These are phyloP conservation scores for Nakazawaea ishiwadae DNA, from an alignment of 805 yeast genomes.

Conservation along the genomic window DNA sequence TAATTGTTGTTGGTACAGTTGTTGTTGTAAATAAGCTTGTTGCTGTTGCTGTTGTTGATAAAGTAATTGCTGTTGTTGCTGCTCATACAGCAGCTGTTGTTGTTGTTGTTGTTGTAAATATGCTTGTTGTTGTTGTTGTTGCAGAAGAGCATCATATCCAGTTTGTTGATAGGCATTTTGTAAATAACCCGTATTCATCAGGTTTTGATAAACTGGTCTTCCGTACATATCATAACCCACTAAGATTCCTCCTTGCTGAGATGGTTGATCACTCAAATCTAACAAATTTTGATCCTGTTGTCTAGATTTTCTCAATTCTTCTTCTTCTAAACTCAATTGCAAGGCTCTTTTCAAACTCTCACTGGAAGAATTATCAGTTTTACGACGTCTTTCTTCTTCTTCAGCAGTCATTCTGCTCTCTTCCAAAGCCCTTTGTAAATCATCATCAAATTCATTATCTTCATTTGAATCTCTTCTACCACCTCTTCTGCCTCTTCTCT, in stretches of 20 bases:
- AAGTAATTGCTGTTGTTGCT: slow-evolving; percentile 18
- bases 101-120: slow-evolving; percentile 18
- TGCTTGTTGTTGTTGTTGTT: slow-evolving; percentile 13
- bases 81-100: slow-evolving; percentile 17
- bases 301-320: slow-evolving; percentile 50
- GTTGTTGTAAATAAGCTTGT: slow-evolving; percentile 14
- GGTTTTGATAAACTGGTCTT: slow-evolving; percentile 52
- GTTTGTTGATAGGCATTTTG: slow-evolving; percentile 35
- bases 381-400: slow-evolving; percentile 65
- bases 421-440: slow-evolving; percentile 74
- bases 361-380: slow-evolving; percentile 41
- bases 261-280: slow-evolving; percentile 46
- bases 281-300: slow-evolving; percentile 43
- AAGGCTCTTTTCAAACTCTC: slow-evolving; percentile 67
- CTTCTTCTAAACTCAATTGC: slow-evolving; percentile 71
- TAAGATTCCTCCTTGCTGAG: slow-evolving; percentile 30
- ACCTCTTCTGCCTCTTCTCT: slow-evolving; percentile 24
- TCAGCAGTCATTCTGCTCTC: slow-evolving; percentile 78
- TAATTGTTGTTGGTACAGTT: slow-evolving; percentile 30
- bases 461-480: slow-evolving; percentile 24
- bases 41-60: slow-evolving; percentile 16
- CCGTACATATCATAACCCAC: slow-evolving; percentile 58
- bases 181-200: slow-evolving; percentile 49
- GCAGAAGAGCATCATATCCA: slow-evolving; percentile 18
- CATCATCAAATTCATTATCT: slow-evolving; percentile 60